Base-by-base conservation (phyloP, 1,284 basidiomycete species). In the Apiotrichum mycotoxinovorans region DNA sequence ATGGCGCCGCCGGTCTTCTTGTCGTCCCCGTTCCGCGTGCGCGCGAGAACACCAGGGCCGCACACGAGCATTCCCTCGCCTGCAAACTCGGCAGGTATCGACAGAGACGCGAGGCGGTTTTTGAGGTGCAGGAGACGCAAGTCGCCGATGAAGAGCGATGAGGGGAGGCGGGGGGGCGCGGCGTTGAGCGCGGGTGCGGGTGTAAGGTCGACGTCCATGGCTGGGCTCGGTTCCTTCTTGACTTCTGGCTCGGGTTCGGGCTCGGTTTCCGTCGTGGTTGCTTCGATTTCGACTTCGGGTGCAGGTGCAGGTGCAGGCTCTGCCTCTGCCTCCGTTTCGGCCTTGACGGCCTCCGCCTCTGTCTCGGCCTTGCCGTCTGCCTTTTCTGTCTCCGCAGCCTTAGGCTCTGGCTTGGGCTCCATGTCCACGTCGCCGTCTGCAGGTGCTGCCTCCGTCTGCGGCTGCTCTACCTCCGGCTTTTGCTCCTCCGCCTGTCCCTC, bases 31-130 rank as follows among this genome's bases (percentile, higher is more conserved):
- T 83, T 82, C 11, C 33, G 22, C 18, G 80, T 73, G n/a, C 81
- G 82, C 7, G 80, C 81, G 9, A 54, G 47, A 12, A 77, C 66
- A 1, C 74, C 75, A 1, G 72, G 70, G 20, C 91, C 91, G 71
- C 93, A 98, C 20, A 98, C 83, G n/a, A 98, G 81, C 9, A 95
- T 87, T 80, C 94, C 94, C 76, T 96, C 92, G 22, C 93, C 93
- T 18, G 92, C 87, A 58, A 97, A 86, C 74, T 96, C 92, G 1
- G 93, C 90, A 30, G 89, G 86, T 48, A 97, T 85, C 7, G 86
- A 86, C 3, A 91, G 79, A 0, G 83, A 75, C 3, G 84, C 82
- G 17, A 98, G 80, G 10, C 87, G 84, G 17, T 85, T 74, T 76
- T 95, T 95, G 42, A 98, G 82, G 2, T 84, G 83, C 0, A 90